A percentile compares a stretch with the other conserved stretches of the same genome.
phyloP scores from a whole-genome alignment of 2,329 filamentous ascomycete genomes.

The Hysterium pulicare region DNA sequence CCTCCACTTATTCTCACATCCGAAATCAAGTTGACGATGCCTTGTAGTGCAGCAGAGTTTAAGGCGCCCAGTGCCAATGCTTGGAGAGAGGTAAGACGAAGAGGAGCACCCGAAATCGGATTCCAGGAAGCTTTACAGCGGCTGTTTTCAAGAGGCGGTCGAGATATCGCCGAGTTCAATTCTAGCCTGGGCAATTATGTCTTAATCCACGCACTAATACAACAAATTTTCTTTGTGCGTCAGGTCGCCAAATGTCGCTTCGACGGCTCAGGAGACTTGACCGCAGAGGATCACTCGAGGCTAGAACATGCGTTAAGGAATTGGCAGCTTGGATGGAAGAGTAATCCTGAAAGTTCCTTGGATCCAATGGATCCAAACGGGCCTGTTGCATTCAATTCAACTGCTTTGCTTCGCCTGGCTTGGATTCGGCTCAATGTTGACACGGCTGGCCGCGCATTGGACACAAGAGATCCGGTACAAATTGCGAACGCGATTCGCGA shows the following conservation, averaged over 20 bases:
- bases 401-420: slow-evolving; percentile 57
- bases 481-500: slow-evolving; percentile 61
- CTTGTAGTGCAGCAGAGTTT: slow-evolving; percentile 54
- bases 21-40: slow-evolving; percentile 54
- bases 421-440: slow-evolving; percentile 67
- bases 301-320: slow-evolving; percentile 43
- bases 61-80: slow-evolving; percentile 49
- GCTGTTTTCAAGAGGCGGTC: slow-evolving; percentile 31
- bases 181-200: slow-evolving; percentile 60
- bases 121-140: slow-evolving; percentile 33
- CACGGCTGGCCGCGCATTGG: slow-evolving; percentile 60
- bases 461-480: slow-evolving; percentile 60
- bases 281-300: slow-evolving; percentile 39
- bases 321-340: slow-evolving; percentile 41
- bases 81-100: slow-evolving; percentile 44
- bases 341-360: slow-evolving; percentile 40
- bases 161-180: slow-evolving; percentile 29
- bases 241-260: slow-evolving; percentile 42
- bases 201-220: slow-evolving; percentile 67
- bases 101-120: slow-evolving; percentile 18
- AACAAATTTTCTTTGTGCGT: slow-evolving; percentile 68
- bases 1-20: slow-evolving; percentile 56
- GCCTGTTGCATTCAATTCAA: slow-evolving; percentile 65
- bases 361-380: slow-evolving; percentile 55
- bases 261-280: slow-evolving; percentile 29